These are phyloP conservation scores for Alternaria sp. DNA, from an alignment of 2,329 filamentous ascomycete genomes.

Conservation along the genomic window DNA sequence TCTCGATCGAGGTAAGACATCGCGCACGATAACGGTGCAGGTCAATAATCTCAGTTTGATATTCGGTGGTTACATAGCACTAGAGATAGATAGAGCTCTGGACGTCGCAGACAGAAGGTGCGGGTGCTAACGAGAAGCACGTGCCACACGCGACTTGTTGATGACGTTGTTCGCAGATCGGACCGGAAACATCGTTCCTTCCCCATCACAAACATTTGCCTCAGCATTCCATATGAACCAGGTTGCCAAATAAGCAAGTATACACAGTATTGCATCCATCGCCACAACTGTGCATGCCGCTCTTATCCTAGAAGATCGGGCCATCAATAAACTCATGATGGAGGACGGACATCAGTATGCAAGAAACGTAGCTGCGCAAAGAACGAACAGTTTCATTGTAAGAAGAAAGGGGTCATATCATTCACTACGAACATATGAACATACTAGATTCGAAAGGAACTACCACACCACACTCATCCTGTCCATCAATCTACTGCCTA, in stretches of 20 bases:
- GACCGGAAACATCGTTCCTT: background rate
- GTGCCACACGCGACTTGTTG: background rate
- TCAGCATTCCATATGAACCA: background rate
- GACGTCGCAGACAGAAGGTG: background rate
- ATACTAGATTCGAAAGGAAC: background rate
- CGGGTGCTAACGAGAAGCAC: background rate
- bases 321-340: background rate
- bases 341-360: background rate
- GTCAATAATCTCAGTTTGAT: no score
- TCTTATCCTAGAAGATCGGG: no score
- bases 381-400: background rate
- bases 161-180: background rate
- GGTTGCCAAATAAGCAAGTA: background rate
- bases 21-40: background rate
- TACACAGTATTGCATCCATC: background rate
- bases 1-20: background rate
- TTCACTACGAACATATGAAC: background rate
- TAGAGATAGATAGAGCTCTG: background rate
- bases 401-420: background rate
- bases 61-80: background rate
- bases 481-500: background rate
- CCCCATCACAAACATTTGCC: background rate
- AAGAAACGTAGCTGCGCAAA: background rate
- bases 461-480: fast-evolving
- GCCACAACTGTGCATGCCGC: background rate